Conservation (phyloP, 495 filamentous ascomycete species). For the Neurospora tetrasperma region DNA sequence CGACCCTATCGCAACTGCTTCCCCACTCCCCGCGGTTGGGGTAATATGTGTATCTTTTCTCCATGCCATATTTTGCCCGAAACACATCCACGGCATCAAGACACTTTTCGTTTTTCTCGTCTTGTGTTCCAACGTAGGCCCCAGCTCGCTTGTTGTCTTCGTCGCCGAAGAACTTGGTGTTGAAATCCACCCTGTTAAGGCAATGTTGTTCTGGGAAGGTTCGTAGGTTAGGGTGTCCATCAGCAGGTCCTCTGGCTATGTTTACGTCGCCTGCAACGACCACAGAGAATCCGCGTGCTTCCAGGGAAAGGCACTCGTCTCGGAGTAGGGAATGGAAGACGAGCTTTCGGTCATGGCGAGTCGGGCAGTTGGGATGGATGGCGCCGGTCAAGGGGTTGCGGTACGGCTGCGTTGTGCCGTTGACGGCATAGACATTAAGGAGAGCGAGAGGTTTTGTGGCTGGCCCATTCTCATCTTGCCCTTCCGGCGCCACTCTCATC, state of each 20-base stretch:
- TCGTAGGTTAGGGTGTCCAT: slow-evolving; percentile 36
- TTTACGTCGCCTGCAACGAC: slow-evolving; percentile 42
- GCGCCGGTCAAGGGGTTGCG: slow-evolving; percentile 27
- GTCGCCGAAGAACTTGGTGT: slow-evolving; percentile 34
- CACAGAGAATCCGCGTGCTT: slow-evolving; percentile 28
- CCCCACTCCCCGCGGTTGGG: slow-evolving; percentile 24
- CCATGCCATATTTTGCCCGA: slow-evolving; percentile 12
- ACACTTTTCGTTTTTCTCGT: not conserved
- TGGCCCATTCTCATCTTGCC: not conserved
- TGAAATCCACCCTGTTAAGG: slow-evolving; percentile 39
- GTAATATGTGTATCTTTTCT: slow-evolving; percentile 25
- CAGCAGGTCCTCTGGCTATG: slow-evolving; percentile 28
- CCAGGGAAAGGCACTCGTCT: slow-evolving; percentile 28
- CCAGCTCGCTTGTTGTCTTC: slow-evolving; percentile 14
- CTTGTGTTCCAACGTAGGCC: slow-evolving; percentile 15
- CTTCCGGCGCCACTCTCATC: slow-evolving; percentile 4
- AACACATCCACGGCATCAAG: slow-evolving; percentile 24
- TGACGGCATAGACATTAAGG: slow-evolving; percentile 43
- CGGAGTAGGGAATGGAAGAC: slow-evolving; percentile 33
- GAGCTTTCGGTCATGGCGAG: slow-evolving; percentile 40
- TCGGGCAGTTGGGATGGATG: slow-evolving; percentile 18
- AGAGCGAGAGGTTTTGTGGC: slow-evolving; percentile 22
- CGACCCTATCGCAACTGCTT: slow-evolving; percentile 28
- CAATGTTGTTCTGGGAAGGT: slow-evolving; percentile 33
- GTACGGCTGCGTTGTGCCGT: slow-evolving; percentile 41